Evolutionary conservation across 345 rosid species (phyloP), one percentile per base, ranked within the genome.

Genomic region (Kernera saxatilis): DNA sequence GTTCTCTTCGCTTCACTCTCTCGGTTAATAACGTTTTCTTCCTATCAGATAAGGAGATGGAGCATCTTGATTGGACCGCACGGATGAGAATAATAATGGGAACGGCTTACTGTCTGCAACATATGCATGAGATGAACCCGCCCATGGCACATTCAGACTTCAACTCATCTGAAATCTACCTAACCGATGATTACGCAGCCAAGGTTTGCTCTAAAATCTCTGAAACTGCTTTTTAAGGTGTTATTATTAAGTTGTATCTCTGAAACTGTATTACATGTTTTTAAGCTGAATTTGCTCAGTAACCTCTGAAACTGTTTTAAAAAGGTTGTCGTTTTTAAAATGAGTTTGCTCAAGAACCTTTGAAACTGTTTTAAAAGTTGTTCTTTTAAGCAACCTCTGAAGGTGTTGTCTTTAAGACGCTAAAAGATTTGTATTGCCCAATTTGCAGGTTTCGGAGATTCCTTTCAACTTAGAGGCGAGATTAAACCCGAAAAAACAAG

Each of bases 121-220:
- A 94, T 70, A 94, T 88, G 90, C 96, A 94, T 19, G 96, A 88
- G 64, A 84, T 89, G 62, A 88, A 88, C 71, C 97, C 99, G 0
- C 96, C 96, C 0, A 64, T 85, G 57, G 77, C 86, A 43, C 96
- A 88, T 79, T 59, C 86, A 2, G 71, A 64, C 55, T 66, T 94
- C 75, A 69, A 62, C 76, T 81, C 96, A 21, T 61, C 50, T 1
- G 33, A 74, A 19, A 78, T 94, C 51, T 81, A 60, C 69, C 72
- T 94, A 73, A 89, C 99, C 6, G 98, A 94, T 78, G 99, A 94
- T 73, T 91, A 88, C 45, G 97, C 99, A 52, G 87, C 97, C 10
- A 94, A 94, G 98, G 99, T 91, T 64, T 48, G 36, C 12, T 23
- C 50, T n/a, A 17, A 33, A 40, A 37, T 0, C 49, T 50, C 5